Evolutionary conservation across 2,329 filamentous ascomycete species (phyloP).

Genomic region (Claviceps sp.): DNA sequence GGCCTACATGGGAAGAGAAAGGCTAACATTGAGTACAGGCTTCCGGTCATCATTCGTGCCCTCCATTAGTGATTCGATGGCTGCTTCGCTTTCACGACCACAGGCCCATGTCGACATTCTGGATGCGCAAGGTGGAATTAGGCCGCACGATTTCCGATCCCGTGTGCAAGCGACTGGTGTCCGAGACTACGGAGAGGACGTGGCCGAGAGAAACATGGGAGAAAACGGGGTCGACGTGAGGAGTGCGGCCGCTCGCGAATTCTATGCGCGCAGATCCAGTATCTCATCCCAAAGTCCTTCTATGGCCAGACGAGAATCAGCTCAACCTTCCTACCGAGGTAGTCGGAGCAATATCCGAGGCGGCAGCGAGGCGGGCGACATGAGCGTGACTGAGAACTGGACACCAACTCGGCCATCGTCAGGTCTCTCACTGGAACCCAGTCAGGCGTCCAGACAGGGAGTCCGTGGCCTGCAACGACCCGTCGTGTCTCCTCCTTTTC

Average conservation of each 20-base stretch:
- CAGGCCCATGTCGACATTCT: conserved; percentile 4
- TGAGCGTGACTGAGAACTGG: neutral
- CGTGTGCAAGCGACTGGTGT: conserved; percentile 33
- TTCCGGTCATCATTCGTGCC: neutral
- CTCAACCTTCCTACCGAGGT: neutral
- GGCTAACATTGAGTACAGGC: neutral
- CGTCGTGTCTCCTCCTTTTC: neutral
- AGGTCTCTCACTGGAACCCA: neutral
- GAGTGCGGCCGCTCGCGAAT: conserved; percentile 19
- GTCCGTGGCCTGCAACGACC: neutral
- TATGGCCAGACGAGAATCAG: conserved; percentile 2
- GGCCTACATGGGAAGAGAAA: neutral
- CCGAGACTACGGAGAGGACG: conserved; percentile 44
- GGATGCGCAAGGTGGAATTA: conserved; percentile 25
- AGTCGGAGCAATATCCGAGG: neutral
- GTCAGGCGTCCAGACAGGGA: neutral
- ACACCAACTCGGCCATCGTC: neutral
- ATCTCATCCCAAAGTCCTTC: conserved; percentile 1
- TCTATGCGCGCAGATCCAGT: conserved; percentile 12
- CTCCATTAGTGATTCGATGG: neutral
- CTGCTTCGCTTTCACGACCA: neutral
- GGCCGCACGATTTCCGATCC: conserved; percentile 29
- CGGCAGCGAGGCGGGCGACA: conserved; percentile 2
- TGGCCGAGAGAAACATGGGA: conserved; percentile 42
- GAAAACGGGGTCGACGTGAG: conserved; percentile 20